A percentile compares a stretch with the other conserved stretches of the same genome.
phyloP scores from a whole-genome alignment of 2,329 filamentous ascomycete species.

The Nigrograna mackinnonii region DNA sequence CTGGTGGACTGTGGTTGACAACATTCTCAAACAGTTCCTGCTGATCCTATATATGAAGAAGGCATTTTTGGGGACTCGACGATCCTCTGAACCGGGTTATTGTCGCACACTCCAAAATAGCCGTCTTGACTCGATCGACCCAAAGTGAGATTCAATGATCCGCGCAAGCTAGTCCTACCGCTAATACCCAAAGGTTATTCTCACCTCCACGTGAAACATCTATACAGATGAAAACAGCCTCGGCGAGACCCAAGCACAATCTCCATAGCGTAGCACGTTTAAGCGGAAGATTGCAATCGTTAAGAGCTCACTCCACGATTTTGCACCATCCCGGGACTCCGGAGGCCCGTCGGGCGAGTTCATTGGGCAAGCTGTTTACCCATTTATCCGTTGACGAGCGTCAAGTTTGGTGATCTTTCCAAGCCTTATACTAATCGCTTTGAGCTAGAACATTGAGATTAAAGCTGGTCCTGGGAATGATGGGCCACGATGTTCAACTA shows the following conservation, averaged over 20 bases:
- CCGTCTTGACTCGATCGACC: background rate
- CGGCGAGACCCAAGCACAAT: background rate
- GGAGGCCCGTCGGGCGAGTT: too few species aligned
- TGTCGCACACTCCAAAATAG: slow-evolving; percentile 1
- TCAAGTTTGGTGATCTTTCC: too few species aligned
- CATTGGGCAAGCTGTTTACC: too few species aligned
- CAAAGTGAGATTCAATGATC: background rate
- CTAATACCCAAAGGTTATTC: too few species aligned
- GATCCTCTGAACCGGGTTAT: background rate
- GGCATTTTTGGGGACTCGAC: background rate
- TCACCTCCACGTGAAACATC: background rate
- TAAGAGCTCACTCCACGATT: background rate
- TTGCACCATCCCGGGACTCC: too few species aligned
- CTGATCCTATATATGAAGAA: background rate
- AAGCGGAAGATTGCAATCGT: background rate
- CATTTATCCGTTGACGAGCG: too few species aligned
- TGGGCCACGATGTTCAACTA: too few species aligned
- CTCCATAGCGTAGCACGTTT: background rate
- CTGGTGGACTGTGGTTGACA: background rate
- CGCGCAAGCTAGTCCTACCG: too few species aligned
- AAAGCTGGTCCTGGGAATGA: too few species aligned
- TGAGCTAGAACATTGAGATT: too few species aligned
- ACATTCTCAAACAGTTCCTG: background rate
- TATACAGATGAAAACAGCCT: background rate
- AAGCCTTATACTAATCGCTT: too few species aligned